Conservation (phyloP, 192 early-diverging fungal species). For the Helicostylum pulchrum region DNA sequence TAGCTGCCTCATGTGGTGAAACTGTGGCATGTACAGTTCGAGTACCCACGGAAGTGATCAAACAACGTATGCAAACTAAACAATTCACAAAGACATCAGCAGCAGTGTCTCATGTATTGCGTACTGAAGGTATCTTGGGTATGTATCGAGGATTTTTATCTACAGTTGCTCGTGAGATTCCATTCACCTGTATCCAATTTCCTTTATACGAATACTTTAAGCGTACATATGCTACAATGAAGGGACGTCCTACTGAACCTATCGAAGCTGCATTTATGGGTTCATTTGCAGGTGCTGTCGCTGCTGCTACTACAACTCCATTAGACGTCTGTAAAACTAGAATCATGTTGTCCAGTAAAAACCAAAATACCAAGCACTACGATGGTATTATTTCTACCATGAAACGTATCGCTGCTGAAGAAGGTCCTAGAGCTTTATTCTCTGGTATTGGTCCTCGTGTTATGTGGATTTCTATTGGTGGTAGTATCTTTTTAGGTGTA, state of each 20-base stretch:
- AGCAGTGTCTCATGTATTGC: conserved; percentile 64
- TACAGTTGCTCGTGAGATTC: conserved; percentile 94
- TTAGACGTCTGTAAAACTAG: conserved; percentile 96
- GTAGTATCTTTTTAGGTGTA: conserved; percentile 91
- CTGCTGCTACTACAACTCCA: conserved; percentile 90
- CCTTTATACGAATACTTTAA: conserved; percentile 93
- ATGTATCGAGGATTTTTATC: conserved; percentile 92
- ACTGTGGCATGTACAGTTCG: conserved; percentile 88
- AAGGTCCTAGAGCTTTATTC: conserved; percentile 76
- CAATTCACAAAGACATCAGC: conserved; percentile 59
- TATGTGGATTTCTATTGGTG: conserved; percentile 94
- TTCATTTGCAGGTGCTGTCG: conserved; percentile 83
- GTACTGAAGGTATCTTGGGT: conserved; percentile 72
- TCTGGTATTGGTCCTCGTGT: conserved; percentile 91
- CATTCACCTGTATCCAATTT: conserved; percentile 96
- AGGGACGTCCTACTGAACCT: conserved; percentile 55
- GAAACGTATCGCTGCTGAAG: conserved; percentile 68
- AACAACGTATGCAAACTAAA: conserved; percentile 92
- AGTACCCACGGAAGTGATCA: conserved; percentile 94
- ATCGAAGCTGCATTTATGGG: conserved; percentile 87
- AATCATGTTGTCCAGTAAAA: conserved; percentile 86
- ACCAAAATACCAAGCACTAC: conserved; percentile 54
- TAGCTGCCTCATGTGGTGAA: conserved; percentile 86
- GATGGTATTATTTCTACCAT: conserved; percentile 70
- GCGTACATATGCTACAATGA: conserved; percentile 44